phyloP scores from a whole-genome alignment of 192 early-diverging fungal genomes.

The Blastocladiella britannica region DNA sequence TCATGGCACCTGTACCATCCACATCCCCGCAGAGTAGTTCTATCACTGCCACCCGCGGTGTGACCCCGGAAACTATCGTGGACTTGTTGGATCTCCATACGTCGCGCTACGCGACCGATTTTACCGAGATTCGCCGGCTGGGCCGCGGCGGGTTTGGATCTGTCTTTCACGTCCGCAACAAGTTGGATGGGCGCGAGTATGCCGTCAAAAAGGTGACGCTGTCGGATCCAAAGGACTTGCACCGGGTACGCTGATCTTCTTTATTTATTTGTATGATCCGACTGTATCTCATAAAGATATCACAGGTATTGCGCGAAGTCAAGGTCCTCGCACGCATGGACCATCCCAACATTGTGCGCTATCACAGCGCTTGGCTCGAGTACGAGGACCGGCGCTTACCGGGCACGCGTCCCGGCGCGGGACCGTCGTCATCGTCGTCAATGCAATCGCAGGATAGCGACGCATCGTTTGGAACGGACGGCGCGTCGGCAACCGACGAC shows the following conservation, averaged over 20 bases:
- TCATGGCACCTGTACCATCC: not conserved
- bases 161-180: conserved; percentile 63
- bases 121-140: conserved; percentile 50
- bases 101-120: conserved; percentile 63
- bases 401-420: no score
- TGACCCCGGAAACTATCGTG: no score
- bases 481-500: no score
- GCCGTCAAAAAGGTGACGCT: conserved; percentile 74
- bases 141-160: conserved; percentile 86
- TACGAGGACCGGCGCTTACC: conserved; percentile 11
- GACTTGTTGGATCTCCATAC: conserved; percentile 32
- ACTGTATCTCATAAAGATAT: no score
- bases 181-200: conserved; percentile 72
- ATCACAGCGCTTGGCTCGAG: conserved; percentile 85
- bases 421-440: no score
- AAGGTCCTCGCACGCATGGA: conserved; percentile 64
- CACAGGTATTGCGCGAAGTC: conserved; percentile 73
- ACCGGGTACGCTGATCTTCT: conserved; percentile 8
- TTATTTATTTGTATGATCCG: no score
- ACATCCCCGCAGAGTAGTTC: not conserved
- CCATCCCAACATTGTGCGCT: conserved; percentile 82
- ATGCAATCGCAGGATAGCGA: no score
- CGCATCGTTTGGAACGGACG: no score
- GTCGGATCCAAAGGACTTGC: conserved; percentile 16
- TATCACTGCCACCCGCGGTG: no score